Base-by-base conservation (phyloP, 2,329 filamentous ascomycete genomes). In the Xylaria sp. region DNA sequence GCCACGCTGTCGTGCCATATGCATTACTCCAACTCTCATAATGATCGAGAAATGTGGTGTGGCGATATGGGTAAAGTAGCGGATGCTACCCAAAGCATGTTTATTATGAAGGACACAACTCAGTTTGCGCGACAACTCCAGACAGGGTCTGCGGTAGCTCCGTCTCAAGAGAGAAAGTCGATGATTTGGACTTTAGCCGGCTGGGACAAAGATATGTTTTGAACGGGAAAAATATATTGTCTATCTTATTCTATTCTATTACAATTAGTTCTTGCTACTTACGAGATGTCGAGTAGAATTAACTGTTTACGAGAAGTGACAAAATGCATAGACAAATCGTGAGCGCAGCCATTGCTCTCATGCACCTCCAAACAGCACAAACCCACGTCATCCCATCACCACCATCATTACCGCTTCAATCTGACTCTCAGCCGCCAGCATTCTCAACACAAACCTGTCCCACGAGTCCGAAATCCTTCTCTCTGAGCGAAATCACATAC, bases 31-130 rank as follows among this genome's bases (percentile, higher is more conserved):
- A 31, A 54, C 6, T 20, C 15, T 49, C 3, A 33, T 23, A 2
- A 28, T 58, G 13, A 44, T 44, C 10, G 36, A 26, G 7, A 46
- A 5, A 44, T 63, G 38, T 69, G 59, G 64, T 67, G 60, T 62
- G 51, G 15, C 51, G 49, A 62, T 69, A 33, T 65, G 67, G 67
- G 67, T 69, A 67, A 69, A 69, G 56, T 62, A n/a, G 6, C 57
- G 51, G 40, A 62, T 69, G 40, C 38, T 65, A 65, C 67, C 48
- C 40, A 40, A 40, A 65, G 7, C n/a, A 26, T 17, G 23, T 33
- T 10, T 17, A 2, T 13, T 33, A 53, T 20, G 38, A 31, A 20
- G n/a, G 44, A 7, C 6, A n/a, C n/a, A 23, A 15, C 3, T 28
- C 9, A 28, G 28, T 28, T 28, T 6, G 28, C 28, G 28, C 28